Evolutionary conservation across 257 asterid genomes (phyloP).

Genomic region (Misopates orontium): DNA sequence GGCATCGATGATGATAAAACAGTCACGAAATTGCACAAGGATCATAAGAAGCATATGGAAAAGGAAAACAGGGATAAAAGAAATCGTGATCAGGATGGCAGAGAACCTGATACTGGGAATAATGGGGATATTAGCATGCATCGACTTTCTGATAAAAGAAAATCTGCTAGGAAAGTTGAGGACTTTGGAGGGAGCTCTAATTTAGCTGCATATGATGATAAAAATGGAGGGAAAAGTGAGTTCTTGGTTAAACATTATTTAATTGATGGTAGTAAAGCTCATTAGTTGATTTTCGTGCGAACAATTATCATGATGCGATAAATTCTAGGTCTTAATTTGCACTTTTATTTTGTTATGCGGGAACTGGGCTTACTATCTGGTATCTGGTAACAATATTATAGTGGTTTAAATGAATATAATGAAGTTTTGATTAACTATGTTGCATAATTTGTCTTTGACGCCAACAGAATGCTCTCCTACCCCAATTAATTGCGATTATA

Average conservation of each 20-base stretch:
- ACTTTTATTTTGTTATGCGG: too few species aligned
- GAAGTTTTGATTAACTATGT: too few species aligned
- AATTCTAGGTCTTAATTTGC: too few species aligned
- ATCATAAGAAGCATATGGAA: constrained; percentile 73
- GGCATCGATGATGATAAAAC: constrained; percentile 83
- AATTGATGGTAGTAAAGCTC: constrained; percentile 1
- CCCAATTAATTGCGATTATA: too few species aligned
- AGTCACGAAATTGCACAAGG: constrained; percentile 65
- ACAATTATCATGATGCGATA: too few species aligned
- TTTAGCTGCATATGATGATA: constrained; percentile 65
- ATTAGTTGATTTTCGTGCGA: constrained; percentile 16
- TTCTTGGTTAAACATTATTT: neutral
- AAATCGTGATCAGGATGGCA: constrained; percentile 69
- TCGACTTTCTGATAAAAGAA: constrained; percentile 70
- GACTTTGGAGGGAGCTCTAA: constrained; percentile 65
- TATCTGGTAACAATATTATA: too few species aligned
- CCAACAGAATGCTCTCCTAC: too few species aligned
- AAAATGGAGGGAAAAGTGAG: constrained; percentile 85
- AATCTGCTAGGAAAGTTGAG: constrained; percentile 64
- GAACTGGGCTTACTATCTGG: too few species aligned
- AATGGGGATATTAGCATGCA: constrained; percentile 68
- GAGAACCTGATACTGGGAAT: constrained; percentile 64
- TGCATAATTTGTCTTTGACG: too few species aligned
- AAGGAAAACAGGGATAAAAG: constrained; percentile 75
- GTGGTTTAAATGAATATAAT: too few species aligned